phyloP scores from a whole-genome alignment of 1,284 basidiomycete species.

The Ceratobasidium sp. region DNA sequence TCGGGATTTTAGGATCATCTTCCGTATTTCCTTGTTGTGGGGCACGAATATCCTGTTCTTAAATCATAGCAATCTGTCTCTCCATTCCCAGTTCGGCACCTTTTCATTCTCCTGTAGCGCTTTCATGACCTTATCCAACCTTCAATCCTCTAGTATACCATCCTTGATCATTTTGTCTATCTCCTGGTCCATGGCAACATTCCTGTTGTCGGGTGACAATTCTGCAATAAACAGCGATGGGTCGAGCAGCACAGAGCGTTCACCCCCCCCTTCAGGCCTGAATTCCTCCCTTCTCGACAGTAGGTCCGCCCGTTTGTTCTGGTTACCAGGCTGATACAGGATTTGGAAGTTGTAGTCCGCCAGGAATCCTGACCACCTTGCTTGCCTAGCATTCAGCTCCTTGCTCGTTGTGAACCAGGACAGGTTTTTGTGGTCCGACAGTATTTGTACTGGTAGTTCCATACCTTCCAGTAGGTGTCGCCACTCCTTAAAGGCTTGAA shows the following conservation, averaged over 20 bases:
- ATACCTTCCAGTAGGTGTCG: constrained; percentile 58
- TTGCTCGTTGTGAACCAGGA: constrained; percentile 58
- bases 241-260: constrained; percentile 1
- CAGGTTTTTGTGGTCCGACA: constrained; percentile 63
- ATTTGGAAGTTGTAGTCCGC: constrained; percentile 58
- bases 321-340: constrained; percentile 58
- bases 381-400: constrained; percentile 60
- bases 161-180: too few relatives aligned
- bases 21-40: neutral
- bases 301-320: constrained; percentile 58
- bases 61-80: neutral
- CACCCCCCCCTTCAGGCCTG: too few relatives aligned
- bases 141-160: neutral
- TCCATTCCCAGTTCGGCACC: neutral
- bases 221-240: too few relatives aligned
- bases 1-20: neutral
- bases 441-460: constrained; percentile 53
- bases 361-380: constrained; percentile 60
- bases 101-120: neutral
- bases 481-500: constrained; percentile 60
- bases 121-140: neutral
- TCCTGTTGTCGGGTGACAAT: neutral
- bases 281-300: constrained; percentile 58
- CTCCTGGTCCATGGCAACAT: neutral
- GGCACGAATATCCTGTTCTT: neutral